These are phyloP conservation scores for Aspergillus ibericus DNA, from an alignment of 2,329 filamentous ascomycete genomes.

Conservation along the genomic window DNA sequence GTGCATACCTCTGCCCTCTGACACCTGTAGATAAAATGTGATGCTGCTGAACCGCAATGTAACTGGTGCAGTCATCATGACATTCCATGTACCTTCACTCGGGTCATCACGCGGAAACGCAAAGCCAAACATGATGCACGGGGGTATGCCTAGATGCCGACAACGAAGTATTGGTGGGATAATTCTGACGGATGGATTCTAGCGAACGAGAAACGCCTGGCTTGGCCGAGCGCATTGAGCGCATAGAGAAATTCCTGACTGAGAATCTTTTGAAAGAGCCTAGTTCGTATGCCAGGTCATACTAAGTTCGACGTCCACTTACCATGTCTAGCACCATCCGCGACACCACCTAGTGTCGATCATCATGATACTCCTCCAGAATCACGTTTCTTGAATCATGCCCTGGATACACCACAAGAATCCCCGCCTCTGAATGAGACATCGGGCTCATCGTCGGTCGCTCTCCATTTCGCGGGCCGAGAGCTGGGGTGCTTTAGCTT, in stretches of 20 bases:
- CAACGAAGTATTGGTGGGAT: not conserved
- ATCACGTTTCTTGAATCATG: not conserved
- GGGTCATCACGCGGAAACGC: conserved; percentile 30
- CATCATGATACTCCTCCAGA: not conserved
- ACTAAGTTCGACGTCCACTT: not conserved
- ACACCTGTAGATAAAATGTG: conserved; percentile 51
- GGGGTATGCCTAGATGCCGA: conserved; percentile 17
- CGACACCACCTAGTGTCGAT: conserved; percentile 14
- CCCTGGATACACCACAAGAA: not conserved
- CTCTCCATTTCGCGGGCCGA: conserved; percentile 51
- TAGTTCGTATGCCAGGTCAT: conserved; percentile 17
- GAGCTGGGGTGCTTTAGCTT: conserved; percentile 50
- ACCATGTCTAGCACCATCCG: conserved; percentile 14
- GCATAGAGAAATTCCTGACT: conserved; percentile 42
- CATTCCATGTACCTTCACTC: conserved; percentile 49
- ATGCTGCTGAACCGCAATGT: conserved; percentile 45
- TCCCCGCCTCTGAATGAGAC: conserved; percentile 12
- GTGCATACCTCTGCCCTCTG: not conserved
- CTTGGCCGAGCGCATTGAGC: conserved; percentile 42
- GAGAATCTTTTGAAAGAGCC: conserved; percentile 29
- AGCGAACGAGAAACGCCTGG: conserved; percentile 28
- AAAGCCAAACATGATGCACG: conserved; percentile 25
- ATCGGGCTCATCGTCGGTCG: conserved; percentile 31
- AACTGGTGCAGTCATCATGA: conserved; percentile 55
- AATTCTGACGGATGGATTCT: not conserved